Base-by-base conservation (phyloP, 192 early-diverging fungal genomes). In the Pilaira anomala region DNA sequence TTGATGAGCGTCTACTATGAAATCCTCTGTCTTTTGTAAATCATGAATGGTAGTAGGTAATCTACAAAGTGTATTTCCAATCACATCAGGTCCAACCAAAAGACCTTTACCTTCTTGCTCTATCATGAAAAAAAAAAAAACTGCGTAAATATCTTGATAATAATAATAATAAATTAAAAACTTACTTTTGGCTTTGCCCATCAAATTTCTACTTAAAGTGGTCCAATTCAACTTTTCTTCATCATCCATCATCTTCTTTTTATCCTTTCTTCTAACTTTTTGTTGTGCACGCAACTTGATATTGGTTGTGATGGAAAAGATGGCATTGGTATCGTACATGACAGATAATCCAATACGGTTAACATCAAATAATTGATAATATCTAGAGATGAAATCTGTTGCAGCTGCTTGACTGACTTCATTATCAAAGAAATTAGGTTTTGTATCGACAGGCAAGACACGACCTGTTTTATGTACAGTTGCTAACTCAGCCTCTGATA, bases 1-100 rank as follows among this genome's bases (percentile, higher is more conserved):
- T 62, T 81, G 77, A 72, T 72, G 71, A 18, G 77, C 77, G 60
- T 81, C 80, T 3, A 76, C 44, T 4, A 71, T 62, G 57, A 73
- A 62, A 26, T 78, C 71, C 16, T 73, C 65, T 29, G 67, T 62
- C 11, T 74, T 73, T 14, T 49, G 36, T 12, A 81, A 46, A 19
- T 78, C 73, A 49, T 81, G 80, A 13, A 56, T 51, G 3, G 77
- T 77, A 11, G 67, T 42, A 3, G 80, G 80, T 29, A 81, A 44
- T 30, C 55, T 30, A 7, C 25, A 14, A n/a, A 74, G 7, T 25
- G 56, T 48, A 16, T 60, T 29, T 7, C 53, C 48, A 45, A 74
- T 74, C 2, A 13, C 44, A 1, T 69, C 67, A 11, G 49, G 42
- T 19, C 67, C 67, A 55, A 24, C 9, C 16, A 69, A 21, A 11